These are phyloP conservation scores for Hanseniaspora mollemarum DNA, from an alignment of 805 yeast species.

Conservation along the genomic window DNA sequence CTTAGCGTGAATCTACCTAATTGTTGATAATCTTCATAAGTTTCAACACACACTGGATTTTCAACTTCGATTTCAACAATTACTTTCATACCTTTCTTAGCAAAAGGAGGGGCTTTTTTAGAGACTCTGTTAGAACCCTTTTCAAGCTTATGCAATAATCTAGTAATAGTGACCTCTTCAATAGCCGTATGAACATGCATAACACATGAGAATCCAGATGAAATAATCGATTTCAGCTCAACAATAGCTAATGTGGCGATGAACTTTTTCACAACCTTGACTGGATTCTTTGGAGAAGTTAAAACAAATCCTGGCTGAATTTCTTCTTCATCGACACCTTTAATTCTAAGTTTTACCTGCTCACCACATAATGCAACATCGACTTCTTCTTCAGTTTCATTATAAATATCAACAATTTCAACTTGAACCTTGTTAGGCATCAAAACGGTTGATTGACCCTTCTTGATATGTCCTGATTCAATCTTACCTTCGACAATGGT, in stretches of 20 bases:
- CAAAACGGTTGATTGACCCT: conserved; percentile 59
- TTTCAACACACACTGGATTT: conserved; percentile 87
- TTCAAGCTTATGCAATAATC: conserved; percentile 82
- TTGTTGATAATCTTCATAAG: conserved; percentile 85
- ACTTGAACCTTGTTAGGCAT: conserved; percentile 86
- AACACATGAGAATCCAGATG: conserved; percentile 94
- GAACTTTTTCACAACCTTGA: conserved; percentile 77
- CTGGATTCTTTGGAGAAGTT: conserved; percentile 77
- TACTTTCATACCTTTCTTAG: conserved; percentile 96
- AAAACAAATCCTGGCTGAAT: conserved; percentile 83
- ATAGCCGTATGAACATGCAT: conserved; percentile 98
- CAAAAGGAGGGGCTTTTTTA: conserved; percentile 95
- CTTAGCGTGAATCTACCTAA: conserved; percentile 96
- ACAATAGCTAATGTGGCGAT: conserved; percentile 96
- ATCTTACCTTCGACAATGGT: conserved; percentile 96
- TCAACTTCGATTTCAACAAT: conserved; percentile 80
- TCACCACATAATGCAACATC: conserved; percentile 89
- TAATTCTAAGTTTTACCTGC: conserved; percentile 85
- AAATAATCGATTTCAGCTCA: conserved; percentile 84
- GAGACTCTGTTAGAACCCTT: conserved; percentile 94
- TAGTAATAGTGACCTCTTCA: conserved; percentile 78
- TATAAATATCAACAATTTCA: conserved; percentile 78
- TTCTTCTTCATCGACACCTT: conserved; percentile 96
- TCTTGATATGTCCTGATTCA: conserved; percentile 87
- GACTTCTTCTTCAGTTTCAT: conserved; percentile 92